Evolutionary conservation across 192 early-diverging fungal genomes (phyloP), one percentile per base, ranked within the genome.

Genomic region (Mortierella alpina): DNA sequence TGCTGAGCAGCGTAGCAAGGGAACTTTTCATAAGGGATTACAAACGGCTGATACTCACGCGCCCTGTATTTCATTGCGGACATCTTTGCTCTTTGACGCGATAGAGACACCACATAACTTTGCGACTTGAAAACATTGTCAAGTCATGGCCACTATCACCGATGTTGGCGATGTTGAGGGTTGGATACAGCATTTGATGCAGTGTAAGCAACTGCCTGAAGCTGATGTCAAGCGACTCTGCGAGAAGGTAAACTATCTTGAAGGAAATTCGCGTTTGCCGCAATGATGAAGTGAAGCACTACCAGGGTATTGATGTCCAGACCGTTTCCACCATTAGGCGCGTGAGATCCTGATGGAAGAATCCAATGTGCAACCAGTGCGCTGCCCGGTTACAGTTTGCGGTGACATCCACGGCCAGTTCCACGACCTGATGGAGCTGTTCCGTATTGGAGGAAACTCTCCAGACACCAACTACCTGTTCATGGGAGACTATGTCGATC

Each of bases 371-470:
- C 97, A 98, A 84, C 97, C 96, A 39, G 97, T 99, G 39, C 88
- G 92, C 62, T 92, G 96, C 63, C 98, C 98, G 14, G 97, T 99
- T 51, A 99, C 96, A 56, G 96, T 99, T 42, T 97, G 96, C 78
- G 98, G 97, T 57, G 98, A 99, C 82, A 96, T 99, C 52, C 98
- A 99, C 71, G 98, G 98, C 14, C 98, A 99, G 82, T 98, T 98
- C 78, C 95, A 96, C 82, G 98, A 98, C 82, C 85, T 99, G 61
- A 93, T 97, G 75, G 97, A 98, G 87, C 93, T 99, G 39, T 97
- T 99, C 85, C 92, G 92, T 62, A 97, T 98, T 70, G 97, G 98
- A 31, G 98, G 98, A 75, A 92, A 97, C 67, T 94, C 94, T 39
- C 97, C 98, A 7, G 91, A 98, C 72, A 99, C 97, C 59, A 98